phyloP scores from a whole-genome alignment of 2,329 filamentous ascomycete species.

The Epichloe hybrida region DNA sequence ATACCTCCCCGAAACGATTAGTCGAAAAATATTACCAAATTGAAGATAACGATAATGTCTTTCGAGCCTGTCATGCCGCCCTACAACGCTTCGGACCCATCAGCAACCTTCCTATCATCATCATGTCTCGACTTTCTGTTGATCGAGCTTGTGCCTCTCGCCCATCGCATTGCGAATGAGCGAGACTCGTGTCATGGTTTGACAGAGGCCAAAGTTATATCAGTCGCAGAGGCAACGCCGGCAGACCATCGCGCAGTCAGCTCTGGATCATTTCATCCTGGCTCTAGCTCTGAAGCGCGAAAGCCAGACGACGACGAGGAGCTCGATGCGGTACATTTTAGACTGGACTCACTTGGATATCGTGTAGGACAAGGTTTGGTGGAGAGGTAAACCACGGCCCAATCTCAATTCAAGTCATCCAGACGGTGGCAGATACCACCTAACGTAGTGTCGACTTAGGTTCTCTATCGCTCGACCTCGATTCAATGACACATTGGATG shows the following conservation, averaged over 20 bases:
- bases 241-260: conserved; percentile 7
- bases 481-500: conserved; percentile 83
- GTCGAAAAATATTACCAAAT: not conserved
- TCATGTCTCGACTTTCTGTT: conserved; percentile 89
- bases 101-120: conserved; percentile 62
- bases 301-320: conserved; percentile 60
- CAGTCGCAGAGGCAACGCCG: conserved; percentile 8
- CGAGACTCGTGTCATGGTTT: conserved; percentile 34
- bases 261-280: conserved; percentile 12
- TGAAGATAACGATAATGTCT: conserved; percentile 41
- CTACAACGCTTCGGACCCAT: conserved; percentile 60
- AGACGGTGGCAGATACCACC: not conserved
- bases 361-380: conserved; percentile 84
- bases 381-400: conserved; percentile 51
- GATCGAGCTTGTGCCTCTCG: conserved; percentile 92
- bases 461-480: conserved; percentile 75
- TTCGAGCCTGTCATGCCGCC: conserved; percentile 57
- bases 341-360: conserved; percentile 77
- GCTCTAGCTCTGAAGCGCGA: conserved; percentile 9
- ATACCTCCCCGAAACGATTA: not conserved
- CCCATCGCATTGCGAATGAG: conserved; percentile 71
- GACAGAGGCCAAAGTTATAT: conserved; percentile 8
- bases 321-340: conserved; percentile 70
- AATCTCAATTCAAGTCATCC: not conserved
- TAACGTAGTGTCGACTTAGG: conserved; percentile 25